Percentiles rank a stretch among this genome's conserved stretches.
These are phyloP conservation scores for Irpex lacteus DNA, from an alignment of 1,284 basidiomycete genomes.

Conservation along the genomic window DNA sequence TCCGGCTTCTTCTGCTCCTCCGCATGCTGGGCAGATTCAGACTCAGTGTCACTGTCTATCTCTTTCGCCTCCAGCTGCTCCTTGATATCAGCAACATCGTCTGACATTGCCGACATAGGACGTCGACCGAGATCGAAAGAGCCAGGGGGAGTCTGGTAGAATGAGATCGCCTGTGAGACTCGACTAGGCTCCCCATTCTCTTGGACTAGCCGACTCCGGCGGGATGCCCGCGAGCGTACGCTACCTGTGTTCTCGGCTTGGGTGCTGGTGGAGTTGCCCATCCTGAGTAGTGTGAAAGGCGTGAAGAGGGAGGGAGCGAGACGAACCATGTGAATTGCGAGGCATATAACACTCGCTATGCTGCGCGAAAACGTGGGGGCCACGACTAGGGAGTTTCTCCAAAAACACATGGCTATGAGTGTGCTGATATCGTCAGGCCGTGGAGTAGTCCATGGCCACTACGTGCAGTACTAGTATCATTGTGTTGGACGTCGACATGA, in stretches of 20 bases:
- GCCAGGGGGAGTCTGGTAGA: slow-evolving; percentile 12
- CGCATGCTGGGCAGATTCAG: slow-evolving; percentile 10
- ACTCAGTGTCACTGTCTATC: slow-evolving; percentile 10
- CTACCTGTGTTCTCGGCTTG: background rate
- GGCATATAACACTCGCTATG: too few relatives aligned
- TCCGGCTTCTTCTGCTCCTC: slow-evolving; percentile 3
- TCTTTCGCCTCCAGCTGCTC: slow-evolving; percentile 7
- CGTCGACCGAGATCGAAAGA: slow-evolving; percentile 6
- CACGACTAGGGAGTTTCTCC: too few relatives aligned
- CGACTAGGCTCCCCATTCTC: background rate
- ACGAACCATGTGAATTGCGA: background rate
- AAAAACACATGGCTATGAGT: too few relatives aligned
- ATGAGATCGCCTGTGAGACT: slow-evolving; percentile 8
- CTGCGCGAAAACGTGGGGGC: background rate
- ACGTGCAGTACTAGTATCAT: too few relatives aligned
- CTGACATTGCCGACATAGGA: background rate
- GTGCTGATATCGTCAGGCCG: too few relatives aligned
- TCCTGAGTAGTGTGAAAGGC: background rate
- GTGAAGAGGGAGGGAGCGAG: background rate
- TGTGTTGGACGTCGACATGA: too few relatives aligned
- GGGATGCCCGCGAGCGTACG: background rate
- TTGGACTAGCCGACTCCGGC: background rate
- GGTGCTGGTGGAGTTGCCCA: background rate
- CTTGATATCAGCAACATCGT: background rate
- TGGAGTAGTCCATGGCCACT: too few relatives aligned